Base-by-base conservation (phyloP, 192 early-diverging fungal species). In the Pilaira anomala region DNA sequence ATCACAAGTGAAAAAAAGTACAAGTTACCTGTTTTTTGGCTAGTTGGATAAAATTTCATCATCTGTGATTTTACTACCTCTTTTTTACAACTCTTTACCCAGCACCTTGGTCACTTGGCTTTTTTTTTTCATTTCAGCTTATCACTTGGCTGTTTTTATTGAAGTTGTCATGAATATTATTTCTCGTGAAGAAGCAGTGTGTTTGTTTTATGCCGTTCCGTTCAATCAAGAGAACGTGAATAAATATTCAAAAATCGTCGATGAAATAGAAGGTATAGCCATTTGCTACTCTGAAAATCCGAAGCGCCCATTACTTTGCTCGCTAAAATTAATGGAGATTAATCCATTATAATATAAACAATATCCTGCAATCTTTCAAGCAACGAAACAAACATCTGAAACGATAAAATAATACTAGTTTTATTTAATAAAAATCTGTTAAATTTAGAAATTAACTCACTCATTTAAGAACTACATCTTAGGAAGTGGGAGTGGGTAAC, bases 231-330 rank as follows among this genome's bases (percentile, higher is more conserved):
- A 39, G 21, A 62, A 51, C 19, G 61, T 50, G 13, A 40, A 28
- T 51, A 62, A 62, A 29, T 62, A 28, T 50, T 62, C 61, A n/a
- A 62, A 51, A 19, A 44, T 51, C 5, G 39, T 62, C 24, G 48
- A 62, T 51, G 61, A 62, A 36, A 62, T 62, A 40, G 41, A 62
- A 39, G 24, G 41, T 62, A 51, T 62, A 39, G 28, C 30, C 30
- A 14, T 62, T 44, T 62, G 60, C 40, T 62, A 62, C 48, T 49
- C 60, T 33, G 60, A 49, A 28, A 26, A 62, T 49, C 46, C 60
- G 11, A 62, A 36, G 40, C 33, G 16, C 9, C 48, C 45, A 45
- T 45, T 60, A 1, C 18, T 56, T 39, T 56, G 55, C 33, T 41
- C 36, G 39, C 55, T 57, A 41, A 41, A 57, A 57, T 57, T 18